A percentile compares a stretch with the other conserved stretches of the same genome.
Conservation (phyloP, 805 yeast genomes). For the Saturnispora besseyi region DNA sequence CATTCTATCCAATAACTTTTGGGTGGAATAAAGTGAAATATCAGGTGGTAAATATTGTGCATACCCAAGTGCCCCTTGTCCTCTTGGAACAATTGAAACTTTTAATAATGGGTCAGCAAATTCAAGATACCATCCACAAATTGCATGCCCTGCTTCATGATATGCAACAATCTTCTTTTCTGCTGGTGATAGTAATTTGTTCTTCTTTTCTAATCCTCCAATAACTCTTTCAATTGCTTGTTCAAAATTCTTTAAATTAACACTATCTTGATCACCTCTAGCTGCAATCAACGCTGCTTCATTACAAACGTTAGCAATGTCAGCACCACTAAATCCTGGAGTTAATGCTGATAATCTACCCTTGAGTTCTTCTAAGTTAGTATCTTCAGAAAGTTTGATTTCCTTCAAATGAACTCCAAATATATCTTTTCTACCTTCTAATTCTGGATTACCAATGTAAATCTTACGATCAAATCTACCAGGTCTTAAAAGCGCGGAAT, state of each 20-base stretch:
- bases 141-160: conserved; percentile 96
- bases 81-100: conserved; percentile 92
- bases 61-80: conserved; percentile 92
- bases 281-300: conserved; percentile 95
- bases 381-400: conserved; percentile 39
- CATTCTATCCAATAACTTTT: conserved; percentile 76
- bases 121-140: conserved; percentile 87
- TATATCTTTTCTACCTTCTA: conserved; percentile 82
- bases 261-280: conserved; percentile 53
- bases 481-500: conserved; percentile 84
- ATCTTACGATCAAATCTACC: conserved; percentile 93
- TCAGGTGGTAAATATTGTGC: conserved; percentile 93
- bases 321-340: conserved; percentile 95
- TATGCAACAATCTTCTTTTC: conserved; percentile 84
- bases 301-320: conserved; percentile 88
- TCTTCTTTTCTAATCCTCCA: conserved; percentile 87
- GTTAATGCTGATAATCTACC: conserved; percentile 87
- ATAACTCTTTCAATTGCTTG: conserved; percentile 89
- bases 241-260: conserved; percentile 70
- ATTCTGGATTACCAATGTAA: conserved; percentile 76
- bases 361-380: conserved; percentile 49
- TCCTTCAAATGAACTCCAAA: conserved; percentile 70
- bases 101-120: conserved; percentile 86
- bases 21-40: conserved; percentile 65
- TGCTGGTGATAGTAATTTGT: conserved; percentile 66